Percentiles rank a stretch among this genome's conserved stretches.
Conservation (phyloP, 177 flowering plant genomes). For the Vitis hybrid region DNA sequence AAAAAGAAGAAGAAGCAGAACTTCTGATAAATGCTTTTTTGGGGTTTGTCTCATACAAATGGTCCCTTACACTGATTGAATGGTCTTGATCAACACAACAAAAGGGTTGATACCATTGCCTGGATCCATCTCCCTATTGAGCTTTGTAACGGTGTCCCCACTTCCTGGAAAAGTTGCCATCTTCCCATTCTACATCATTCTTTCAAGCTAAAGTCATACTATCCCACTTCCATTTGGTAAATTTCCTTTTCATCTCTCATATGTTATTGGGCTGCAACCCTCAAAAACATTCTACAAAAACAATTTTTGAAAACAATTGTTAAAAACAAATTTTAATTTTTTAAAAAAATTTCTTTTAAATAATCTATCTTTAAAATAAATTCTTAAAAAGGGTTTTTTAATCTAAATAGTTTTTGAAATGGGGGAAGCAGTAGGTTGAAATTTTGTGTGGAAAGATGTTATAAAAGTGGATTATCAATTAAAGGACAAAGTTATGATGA, state of each 20-base stretch:
- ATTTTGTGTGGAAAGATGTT: background rate
- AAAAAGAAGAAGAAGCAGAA: background rate
- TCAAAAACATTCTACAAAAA: too few species aligned
- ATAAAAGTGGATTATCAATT: background rate
- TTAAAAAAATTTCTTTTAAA: too few species aligned
- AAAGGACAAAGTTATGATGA: background rate
- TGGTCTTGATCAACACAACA: background rate
- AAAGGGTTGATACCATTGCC: background rate
- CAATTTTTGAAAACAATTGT: too few species aligned
- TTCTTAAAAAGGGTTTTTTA: too few species aligned
- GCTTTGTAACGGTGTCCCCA: background rate
- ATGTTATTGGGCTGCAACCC: too few species aligned
- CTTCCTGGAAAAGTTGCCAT: too few species aligned
- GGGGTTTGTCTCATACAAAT: background rate
- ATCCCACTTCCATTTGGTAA: too few species aligned
- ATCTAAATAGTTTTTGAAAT: background rate
- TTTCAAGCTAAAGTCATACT: too few species aligned
- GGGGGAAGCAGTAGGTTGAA: background rate
- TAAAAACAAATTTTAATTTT: too few species aligned
- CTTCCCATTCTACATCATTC: background rate
- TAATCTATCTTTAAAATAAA: too few species aligned
- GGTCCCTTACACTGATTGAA: background rate
- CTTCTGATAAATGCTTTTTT: background rate
- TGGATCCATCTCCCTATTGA: background rate
- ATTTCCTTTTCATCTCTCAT: too few species aligned